Base-by-base conservation (phyloP, 306 rosid genomes). In the Sophora flavescens region DNA sequence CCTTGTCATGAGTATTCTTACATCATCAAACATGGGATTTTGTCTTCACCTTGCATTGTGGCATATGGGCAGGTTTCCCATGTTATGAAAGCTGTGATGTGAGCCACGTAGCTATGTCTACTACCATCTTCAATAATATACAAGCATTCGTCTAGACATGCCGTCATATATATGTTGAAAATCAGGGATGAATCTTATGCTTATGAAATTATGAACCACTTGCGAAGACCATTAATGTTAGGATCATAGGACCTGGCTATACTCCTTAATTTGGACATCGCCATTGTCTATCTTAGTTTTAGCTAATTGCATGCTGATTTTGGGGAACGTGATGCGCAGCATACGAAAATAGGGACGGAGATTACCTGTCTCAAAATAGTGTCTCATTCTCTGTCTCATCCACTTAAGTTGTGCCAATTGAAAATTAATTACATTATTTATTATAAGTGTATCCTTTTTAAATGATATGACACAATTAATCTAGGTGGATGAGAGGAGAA, bases 11-110 rank as follows among this genome's bases (percentile, higher is more conserved):
- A 22, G 22, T 22, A 30, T 2, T 30, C 32, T 58, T 54, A 60
- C 71, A 76, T 70, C 61, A 79, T 70, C 61, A 79, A 76, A 63
- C 80, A 51, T 72, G 84, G 63, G 41, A 68, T 53, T 76, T 73
- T 80, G 71, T 76, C 80, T 74, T 50, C 53, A 61, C 48, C 71
- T 32, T 30, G 32, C 32, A 30, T 30, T 30, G 32, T 30, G 32
- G 32, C 32, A 30, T 30, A 30, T 30, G 32, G 32, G 32, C 32
- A 47, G 60, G 78, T 33, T 74, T 47, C 51, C 32, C 5, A 12
- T 41, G 63, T 47, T 16, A 62, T 32, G 38, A 62, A 50, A 36
- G 2, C 6, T 38, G 45, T 76, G 80, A 63, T 75, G 72, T 75
- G 53, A 75, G 63, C 72, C 64, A 63, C 80, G 72, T 51, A 63